phyloP scores from a whole-genome alignment of 2,329 filamentous ascomycete genomes.

The Pseudofabraea citricarpa region DNA sequence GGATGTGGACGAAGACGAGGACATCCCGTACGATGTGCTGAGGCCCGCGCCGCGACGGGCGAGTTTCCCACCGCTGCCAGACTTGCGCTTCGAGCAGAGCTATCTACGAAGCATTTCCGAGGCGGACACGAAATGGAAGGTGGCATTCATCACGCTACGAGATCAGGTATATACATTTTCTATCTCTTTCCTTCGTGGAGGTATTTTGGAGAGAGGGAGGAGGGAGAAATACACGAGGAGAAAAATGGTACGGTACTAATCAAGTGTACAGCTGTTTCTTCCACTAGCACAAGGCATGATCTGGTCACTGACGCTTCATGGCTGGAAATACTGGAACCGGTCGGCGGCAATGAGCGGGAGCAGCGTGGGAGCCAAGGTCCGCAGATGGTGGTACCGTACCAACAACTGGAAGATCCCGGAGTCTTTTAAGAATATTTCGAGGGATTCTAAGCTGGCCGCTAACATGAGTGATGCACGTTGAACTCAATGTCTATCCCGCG shows the following conservation, averaged over 20 bases:
- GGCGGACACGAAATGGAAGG: conserved; percentile 73
- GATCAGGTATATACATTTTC: too few species aligned
- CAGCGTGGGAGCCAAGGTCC: conserved; percentile 68
- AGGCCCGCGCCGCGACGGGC: conserved; percentile 46
- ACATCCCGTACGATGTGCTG: conserved; percentile 64
- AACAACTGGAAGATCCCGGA: conserved; percentile 80
- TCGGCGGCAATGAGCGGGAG: conserved; percentile 72
- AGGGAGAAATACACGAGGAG: too few species aligned
- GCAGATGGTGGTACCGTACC: conserved; percentile 92
- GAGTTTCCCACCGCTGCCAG: conserved; percentile 65
- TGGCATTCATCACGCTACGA: conserved; percentile 77
- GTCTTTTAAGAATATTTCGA: conserved; percentile 12
- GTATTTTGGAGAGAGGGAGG: too few species aligned
- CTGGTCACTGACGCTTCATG: conserved; percentile 80
- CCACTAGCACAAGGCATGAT: conserved; percentile 81
- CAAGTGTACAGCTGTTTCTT: conserved; percentile 76
- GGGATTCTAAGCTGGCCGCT: conserved; percentile 27
- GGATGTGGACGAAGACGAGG: too few species aligned
- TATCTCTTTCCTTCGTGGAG: too few species aligned
- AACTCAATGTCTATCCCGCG: conserved; percentile 2
- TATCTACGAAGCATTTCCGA: conserved; percentile 85
- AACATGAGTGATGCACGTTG: conserved; percentile 38
- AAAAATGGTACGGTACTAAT: too few species aligned
- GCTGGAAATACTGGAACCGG: conserved; percentile 88
- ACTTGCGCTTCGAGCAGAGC: conserved; percentile 96